phyloP scores from a whole-genome alignment of 2,329 filamentous ascomycete species.

The Pseudogymnoascus sp. region DNA sequence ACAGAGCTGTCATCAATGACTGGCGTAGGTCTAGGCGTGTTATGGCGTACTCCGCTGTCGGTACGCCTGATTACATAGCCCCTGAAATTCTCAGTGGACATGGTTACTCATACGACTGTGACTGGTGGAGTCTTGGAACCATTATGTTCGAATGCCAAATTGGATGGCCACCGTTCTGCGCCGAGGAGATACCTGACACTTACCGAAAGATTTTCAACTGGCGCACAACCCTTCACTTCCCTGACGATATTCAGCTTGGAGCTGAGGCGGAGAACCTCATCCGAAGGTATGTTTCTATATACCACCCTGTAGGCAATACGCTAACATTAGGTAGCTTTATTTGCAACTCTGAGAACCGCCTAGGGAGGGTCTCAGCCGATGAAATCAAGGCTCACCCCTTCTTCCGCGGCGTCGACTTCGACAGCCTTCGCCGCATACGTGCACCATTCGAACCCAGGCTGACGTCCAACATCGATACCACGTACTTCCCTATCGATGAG shows the following conservation, averaged over 20 bases:
- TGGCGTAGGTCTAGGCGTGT: slow-evolving; percentile 93
- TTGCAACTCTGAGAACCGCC: slow-evolving; percentile 85
- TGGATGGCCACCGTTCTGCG: slow-evolving; percentile 98
- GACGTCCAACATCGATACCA: slow-evolving; percentile 88
- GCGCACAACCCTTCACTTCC: slow-evolving; percentile 92
- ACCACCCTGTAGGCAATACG: background rate
- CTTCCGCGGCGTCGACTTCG: slow-evolving; percentile 95
- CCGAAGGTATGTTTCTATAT: slow-evolving; percentile 55
- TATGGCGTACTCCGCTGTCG: slow-evolving; percentile 97
- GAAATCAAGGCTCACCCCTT: slow-evolving; percentile 93
- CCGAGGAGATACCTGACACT: slow-evolving; percentile 93
- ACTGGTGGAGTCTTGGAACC: slow-evolving; percentile 98
- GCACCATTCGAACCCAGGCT: slow-evolving; percentile 94
- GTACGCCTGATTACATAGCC: slow-evolving; percentile 96
- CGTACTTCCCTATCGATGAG: slow-evolving; percentile 98
- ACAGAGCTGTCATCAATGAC: slow-evolving; percentile 95
- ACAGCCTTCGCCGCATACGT: slow-evolving; percentile 82
- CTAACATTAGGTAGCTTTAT: slow-evolving; percentile 56
- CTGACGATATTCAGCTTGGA: slow-evolving; percentile 84
- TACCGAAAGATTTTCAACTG: slow-evolving; percentile 99
- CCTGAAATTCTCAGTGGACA: slow-evolving; percentile 96
- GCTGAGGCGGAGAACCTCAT: slow-evolving; percentile 87
- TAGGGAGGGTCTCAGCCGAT: slow-evolving; percentile 76
- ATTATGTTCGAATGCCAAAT: slow-evolving; percentile 99
- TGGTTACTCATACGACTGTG: slow-evolving; percentile 92